Evolutionary conservation across 1,284 basidiomycete species (phyloP), one percentile per base, ranked within the genome.

Genomic region (Pisolithus thermaeus): DNA sequence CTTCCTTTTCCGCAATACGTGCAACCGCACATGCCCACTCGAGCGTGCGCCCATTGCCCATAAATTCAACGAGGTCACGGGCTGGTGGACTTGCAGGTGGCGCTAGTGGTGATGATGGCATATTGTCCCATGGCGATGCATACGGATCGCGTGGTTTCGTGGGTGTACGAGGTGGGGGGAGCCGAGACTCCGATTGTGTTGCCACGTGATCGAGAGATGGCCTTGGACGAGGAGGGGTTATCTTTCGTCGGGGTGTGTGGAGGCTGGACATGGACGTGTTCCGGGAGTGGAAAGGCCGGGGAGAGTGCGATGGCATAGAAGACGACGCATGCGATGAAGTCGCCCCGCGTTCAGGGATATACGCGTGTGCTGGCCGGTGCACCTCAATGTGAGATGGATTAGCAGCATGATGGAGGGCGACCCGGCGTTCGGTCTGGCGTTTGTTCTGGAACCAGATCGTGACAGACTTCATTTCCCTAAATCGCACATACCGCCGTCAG

Each of bases 391-490:
- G 41, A 30, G 52, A 46, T 27, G 56, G 62, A 52, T 61, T 67
- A 4, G 66, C 67, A 30, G 70, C 63, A 52, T 70, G 73, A 58
- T 74, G 70, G 53, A 80, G 69, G n/a, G 78, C 74, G 40, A 76
- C 74, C 59, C 80, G 80, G 54, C 85, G 82, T 60, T 87, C 84
- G 39, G 79, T 84, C 64, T 89, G 86, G 9, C 86, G 81, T 67
- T 87, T 87, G 66, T 89, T 89, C 65, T 88, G 86, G 70, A 89
- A 87, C 86, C 86, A 89, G 47, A 88, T 84, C 3, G 84, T 89
- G 22, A 89, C 85, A 1, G 84, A 84, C 59, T 87, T 87, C 35
- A 79, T 74, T 67, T 88, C 85, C 76, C 86, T 89, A 58, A 16
- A 50, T 53, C 48, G 32, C 38, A 45, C 48, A 54, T 47, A 58